Evolutionary conservation across 768 basidiomycete genomes (phyloP), one percentile per base, ranked within the genome.

Genomic region (Pluteus cervinus): DNA sequence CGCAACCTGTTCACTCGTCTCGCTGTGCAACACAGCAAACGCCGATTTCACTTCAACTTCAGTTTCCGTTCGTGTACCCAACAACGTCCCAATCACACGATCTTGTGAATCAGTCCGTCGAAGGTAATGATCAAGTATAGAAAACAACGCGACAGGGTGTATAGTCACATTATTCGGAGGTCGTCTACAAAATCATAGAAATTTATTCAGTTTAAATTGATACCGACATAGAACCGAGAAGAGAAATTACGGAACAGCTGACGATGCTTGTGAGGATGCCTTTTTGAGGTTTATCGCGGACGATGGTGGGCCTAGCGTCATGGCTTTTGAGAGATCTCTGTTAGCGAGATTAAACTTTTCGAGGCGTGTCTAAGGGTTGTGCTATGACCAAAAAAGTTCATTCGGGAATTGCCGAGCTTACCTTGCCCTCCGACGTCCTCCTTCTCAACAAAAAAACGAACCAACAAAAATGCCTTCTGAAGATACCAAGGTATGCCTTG

Each of bases 41-140:
- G 87, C 77, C 34, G 80, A 83, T 39, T 79, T 75, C 45, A 96
- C 79, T 48, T 88, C 83, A 44, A 98, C 65, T 40, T 77, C 69
- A 35, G 70, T 68, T 32, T 71, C 73, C 20, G 72, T 76, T 45
- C 94, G 79, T 36, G 75, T 76, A 12, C 94, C 94, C 16, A 98
- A 81, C 20, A 97, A 79, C 0, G 94, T 96, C 15, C 94, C 94
- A 56, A 98, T 94, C 12, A 97, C 94, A 41, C 93, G 81, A 42
- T 82, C 81, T 50, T 92, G 86, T 18, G 68, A 60, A 48, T 86
- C 80, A 26, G 76, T 81, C 43, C 90, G 79, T 12, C 94, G 85
- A 36, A 97, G 80, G 62, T 92, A 93, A 69, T 97, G 93, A 63
- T 96, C 93, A 48, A 98, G 81, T 68, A 97, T 88, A 37, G 90